These are phyloP conservation scores for Cladophialophora carrionii DNA, from an alignment of 2,329 filamentous ascomycete species.

Conservation along the genomic window DNA sequence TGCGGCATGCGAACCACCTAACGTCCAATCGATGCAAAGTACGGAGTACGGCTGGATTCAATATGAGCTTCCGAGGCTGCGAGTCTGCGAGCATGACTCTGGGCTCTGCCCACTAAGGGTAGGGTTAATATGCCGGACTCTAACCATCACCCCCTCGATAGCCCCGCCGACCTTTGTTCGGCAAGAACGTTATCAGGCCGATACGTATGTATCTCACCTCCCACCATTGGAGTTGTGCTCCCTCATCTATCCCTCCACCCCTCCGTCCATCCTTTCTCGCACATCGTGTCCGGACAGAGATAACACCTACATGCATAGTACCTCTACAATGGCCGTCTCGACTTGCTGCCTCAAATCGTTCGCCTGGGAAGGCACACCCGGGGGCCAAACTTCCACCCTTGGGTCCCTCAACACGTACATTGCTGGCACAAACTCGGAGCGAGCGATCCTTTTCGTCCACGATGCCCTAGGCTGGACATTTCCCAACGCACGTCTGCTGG, in stretches of 20 bases:
- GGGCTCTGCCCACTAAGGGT: not conserved
- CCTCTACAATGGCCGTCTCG: slow-evolving; percentile 4
- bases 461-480: slow-evolving; percentile 56
- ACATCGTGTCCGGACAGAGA: not conserved
- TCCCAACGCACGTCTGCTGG: slow-evolving; percentile 50
- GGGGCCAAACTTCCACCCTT: slow-evolving; percentile 45
- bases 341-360: slow-evolving; percentile 48
- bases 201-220: not conserved
- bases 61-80: not conserved
- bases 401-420: slow-evolving; percentile 48
- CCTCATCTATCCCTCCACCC: not conserved
- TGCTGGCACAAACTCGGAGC: slow-evolving; percentile 45
- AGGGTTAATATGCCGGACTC: too few relatives aligned
- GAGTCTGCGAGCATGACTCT: not conserved
- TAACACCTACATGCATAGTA: too few relatives aligned
- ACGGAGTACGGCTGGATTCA: not conserved
- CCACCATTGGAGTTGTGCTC: not conserved
- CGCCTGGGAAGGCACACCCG: slow-evolving; percentile 32
- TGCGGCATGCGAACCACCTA: not conserved
- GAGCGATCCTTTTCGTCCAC: slow-evolving; percentile 51
- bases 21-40: not conserved
- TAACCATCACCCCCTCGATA: too few relatives aligned
- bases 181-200: not conserved
- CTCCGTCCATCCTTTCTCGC: not conserved
- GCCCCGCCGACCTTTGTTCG: not conserved